These are phyloP conservation scores for Allantophomopsis lycopodina DNA, from an alignment of 2,329 filamentous ascomycete genomes.

Conservation along the genomic window DNA sequence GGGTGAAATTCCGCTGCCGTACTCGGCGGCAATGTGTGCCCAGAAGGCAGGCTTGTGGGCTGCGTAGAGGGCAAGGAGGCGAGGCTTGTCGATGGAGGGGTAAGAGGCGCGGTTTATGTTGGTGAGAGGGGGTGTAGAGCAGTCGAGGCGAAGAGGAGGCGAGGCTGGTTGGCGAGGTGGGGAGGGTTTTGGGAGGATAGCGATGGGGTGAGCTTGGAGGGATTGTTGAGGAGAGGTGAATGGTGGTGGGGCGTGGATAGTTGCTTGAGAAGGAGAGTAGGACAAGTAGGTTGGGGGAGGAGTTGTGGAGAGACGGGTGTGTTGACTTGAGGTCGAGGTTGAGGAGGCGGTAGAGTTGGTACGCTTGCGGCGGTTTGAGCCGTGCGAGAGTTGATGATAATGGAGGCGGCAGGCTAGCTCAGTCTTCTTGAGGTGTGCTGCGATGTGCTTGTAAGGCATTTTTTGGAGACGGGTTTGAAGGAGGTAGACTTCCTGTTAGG, in stretches of 20 bases:
- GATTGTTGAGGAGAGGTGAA: conserved; percentile 30
- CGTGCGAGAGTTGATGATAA: conserved; percentile 75
- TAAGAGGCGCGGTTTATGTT: no score
- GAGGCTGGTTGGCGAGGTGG: conserved; percentile 27
- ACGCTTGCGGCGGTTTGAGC: conserved; percentile 67
- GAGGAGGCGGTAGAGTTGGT: conserved; percentile 56
- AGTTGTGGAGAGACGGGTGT: conserved; percentile 27
- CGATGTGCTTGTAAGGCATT: conserved; percentile 87
- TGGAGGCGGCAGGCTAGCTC: conserved; percentile 79
- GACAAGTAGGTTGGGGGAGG: conserved; percentile 31
- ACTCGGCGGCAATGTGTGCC: conserved; percentile 54
- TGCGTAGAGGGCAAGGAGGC: conserved; percentile 42
- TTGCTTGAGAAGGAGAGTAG: conserved; percentile 10
- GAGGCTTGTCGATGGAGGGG: conserved; percentile 9
- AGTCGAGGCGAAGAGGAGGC: conserved; percentile 28
- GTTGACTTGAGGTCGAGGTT: conserved; percentile 31
- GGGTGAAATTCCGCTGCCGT: conserved; percentile 51
- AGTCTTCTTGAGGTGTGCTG: conserved; percentile 73
- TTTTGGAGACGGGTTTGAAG: conserved; percentile 75
- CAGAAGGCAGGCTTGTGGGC: conserved; percentile 38
- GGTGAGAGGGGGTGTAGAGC: conserved; percentile 23
- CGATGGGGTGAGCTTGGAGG: conserved; percentile 34
- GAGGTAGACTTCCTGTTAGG: conserved; percentile 60
- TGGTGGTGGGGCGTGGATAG: conserved; percentile 19
- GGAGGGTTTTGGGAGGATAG: conserved; percentile 25